Evolutionary conservation across 345 rosid genomes (phyloP), one percentile per base, ranked within the genome.

Genomic region (Eucalyptus sp.): DNA sequence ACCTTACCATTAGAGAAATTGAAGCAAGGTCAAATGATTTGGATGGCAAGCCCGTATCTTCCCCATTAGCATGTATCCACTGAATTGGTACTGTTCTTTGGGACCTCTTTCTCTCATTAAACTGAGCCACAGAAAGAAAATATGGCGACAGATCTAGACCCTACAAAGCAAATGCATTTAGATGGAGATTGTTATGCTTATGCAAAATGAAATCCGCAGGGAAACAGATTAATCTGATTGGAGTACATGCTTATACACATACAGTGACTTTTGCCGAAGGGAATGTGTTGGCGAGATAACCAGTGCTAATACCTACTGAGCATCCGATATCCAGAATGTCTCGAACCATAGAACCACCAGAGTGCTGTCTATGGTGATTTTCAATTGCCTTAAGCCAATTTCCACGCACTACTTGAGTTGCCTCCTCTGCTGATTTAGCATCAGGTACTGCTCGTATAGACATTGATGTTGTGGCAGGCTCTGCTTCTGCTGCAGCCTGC

Each of bases 401-500:
- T 88, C 96, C 96, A 17, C 96, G 94, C 88, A 94, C 50, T 87
- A 92, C 84, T 86, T 89, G 66, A 89, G 91, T 91, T 49, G 95
- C 97, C 92, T 93, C 93, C 29, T 92, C 95, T 22, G 71, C 14
- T 52, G 97, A 89, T 68, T 94, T 86, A 20, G 94, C 96, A 87
- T 91, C 81, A 17, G 97, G 97, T 85, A 93, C 81, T 12, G 96
- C 92, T 86, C 97, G 92, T 86, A 89, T 87, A 24, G 86, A 90
- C 93, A 95, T 92, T 3, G 97, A 93, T 92, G 91, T 56, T 64
- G 95, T 91, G 83, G 97, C 97, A 79, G 93, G 92, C 90, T 94
- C 97, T 60, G 96, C 96, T 93, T 95, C 97, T 50, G 97, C 97
- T 66, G 97, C 97, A 86, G 97, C 96, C 97, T 95, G 90, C 0